Base-by-base conservation (phyloP, 148 eudicot genomes). In the Amaranthus hypochondriacus region DNA sequence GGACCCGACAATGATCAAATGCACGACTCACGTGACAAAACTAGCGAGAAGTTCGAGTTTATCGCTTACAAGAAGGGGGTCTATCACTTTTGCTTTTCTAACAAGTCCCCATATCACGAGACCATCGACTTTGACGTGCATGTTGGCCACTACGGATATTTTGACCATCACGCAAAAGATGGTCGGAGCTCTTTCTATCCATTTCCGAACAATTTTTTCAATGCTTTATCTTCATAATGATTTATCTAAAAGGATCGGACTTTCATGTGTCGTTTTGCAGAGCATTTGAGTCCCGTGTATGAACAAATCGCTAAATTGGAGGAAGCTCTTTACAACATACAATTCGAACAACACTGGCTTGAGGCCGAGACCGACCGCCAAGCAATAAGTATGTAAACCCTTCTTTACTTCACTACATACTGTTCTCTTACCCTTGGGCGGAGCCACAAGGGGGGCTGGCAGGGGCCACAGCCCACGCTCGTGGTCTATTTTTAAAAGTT, bases 361-460 rank as follows among this genome's bases (percentile, higher is more conserved):
- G 54, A 88, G 82, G 97, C 97, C 53, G 89, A 92, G 81, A 89
- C 90, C 6, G 95, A 89, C 72, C 95, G 95, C 60, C 92, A 92
- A 71, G 80, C 88, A 48, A 48, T 89, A 60, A 87, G 97, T 92
- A 89, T 47, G 70, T 72, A 2, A 21, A 62, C 12, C 18, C 1
- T 10, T 62, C 14, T 15, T 79, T 15, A 13, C 4, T 13, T 46
- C 21, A 5, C 28, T 54, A 2, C 7, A 60, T 48, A 5, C 13
- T 49, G 11, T 48, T 28, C 39, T 28, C 39, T 28, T 28, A 28
- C 39, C 39, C 39, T 28, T 28, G 39, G 39, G 39, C 39, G 39
- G 39, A 28, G 39, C 39, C 39, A 28, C 39, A 28, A 28, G 0
- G 39, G 39, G 39, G 39, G 39, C 39, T 28, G 39, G 39, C 39